Conservation (phyloP, 1,139 yeast species). For the Debaryomyces sp. region DNA sequence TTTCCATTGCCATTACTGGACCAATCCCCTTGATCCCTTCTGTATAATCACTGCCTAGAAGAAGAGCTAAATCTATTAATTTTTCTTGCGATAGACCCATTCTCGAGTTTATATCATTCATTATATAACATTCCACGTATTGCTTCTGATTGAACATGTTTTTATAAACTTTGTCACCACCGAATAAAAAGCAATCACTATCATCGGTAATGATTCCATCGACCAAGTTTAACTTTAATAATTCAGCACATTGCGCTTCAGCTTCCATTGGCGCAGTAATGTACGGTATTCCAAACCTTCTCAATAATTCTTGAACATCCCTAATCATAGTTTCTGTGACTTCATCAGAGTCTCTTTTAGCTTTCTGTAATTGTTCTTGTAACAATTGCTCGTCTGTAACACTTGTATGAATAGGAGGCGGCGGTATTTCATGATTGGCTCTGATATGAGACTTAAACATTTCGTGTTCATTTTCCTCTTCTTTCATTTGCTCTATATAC, state of each 20-base stretch:
- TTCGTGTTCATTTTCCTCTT: slow-evolving; percentile 75
- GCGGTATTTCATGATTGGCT: slow-evolving; percentile 23
- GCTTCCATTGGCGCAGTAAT: slow-evolving; percentile 98
- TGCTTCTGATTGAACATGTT: slow-evolving; percentile 95
- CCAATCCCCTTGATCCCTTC: slow-evolving; percentile 92
- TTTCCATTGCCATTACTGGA: slow-evolving; percentile 89
- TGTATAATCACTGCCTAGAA: slow-evolving; percentile 93
- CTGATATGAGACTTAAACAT: slow-evolving; percentile 56
- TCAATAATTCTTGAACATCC: slow-evolving; percentile 86
- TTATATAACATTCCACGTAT: slow-evolving; percentile 83
- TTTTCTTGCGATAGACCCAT: slow-evolving; percentile 66
- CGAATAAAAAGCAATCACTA: slow-evolving; percentile 94
- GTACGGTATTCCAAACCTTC: slow-evolving; percentile 90
- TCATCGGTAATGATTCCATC: slow-evolving; percentile 98
- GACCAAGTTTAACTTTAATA: slow-evolving; percentile 65
- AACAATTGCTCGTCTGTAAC: slow-evolving; percentile 57
- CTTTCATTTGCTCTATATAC: slow-evolving; percentile 58
- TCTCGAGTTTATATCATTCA: slow-evolving; percentile 58
- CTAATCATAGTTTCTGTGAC: slow-evolving; percentile 84
- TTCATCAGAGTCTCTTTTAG: slow-evolving; percentile 86
- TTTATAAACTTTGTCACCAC: slow-evolving; percentile 81
- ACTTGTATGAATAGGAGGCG: slow-evolving; percentile 31
- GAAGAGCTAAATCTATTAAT: slow-evolving; percentile 75
- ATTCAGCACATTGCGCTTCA: slow-evolving; percentile 94
- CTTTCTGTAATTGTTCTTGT: slow-evolving; percentile 62